A percentile compares a stretch with the other conserved stretches of the same genome.
These are phyloP conservation scores for Linanthus parryae DNA, from an alignment of 148 eudicot genomes.

Conservation along the genomic window DNA sequence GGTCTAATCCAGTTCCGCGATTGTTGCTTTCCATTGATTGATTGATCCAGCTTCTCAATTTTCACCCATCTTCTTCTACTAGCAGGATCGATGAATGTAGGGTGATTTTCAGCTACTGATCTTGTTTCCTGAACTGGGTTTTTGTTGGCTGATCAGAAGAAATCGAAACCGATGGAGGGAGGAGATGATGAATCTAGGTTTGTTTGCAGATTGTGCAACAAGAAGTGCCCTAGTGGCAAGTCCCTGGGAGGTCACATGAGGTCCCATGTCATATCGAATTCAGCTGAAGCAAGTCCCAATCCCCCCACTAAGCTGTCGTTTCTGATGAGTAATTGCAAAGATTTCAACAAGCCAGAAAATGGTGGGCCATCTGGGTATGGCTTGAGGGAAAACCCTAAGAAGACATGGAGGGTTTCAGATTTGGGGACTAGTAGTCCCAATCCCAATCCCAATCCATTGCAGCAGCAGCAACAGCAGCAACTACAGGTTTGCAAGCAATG, in stretches of 20 bases:
- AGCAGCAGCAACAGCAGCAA: too few relatives aligned
- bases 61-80: conserved; percentile 1
- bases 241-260: conserved; percentile 89
- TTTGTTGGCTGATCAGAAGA: background rate
- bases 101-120: conserved; percentile 8
- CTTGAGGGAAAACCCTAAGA: conserved; percentile 71
- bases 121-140: conserved; percentile 12
- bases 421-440: too few relatives aligned
- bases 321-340: conserved; percentile 1
- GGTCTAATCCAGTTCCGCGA: conserved; percentile 35
- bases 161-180: conserved; percentile 24
- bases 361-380: conserved; percentile 49
- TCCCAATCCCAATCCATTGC: background rate
- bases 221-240: conserved; percentile 61
- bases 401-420: conserved; percentile 54
- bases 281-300: conserved; percentile 36
- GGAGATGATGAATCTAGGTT: conserved; percentile 35
- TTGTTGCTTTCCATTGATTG: conserved; percentile 25
- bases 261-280: conserved; percentile 61
- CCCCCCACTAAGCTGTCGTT: too few relatives aligned
- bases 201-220: conserved; percentile 60
- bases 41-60: conserved; percentile 12
- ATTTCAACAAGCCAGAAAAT: conserved; percentile 10
- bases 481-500: conserved; percentile 72
- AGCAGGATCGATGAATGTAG: conserved; percentile 7